Evolutionary conservation across 345 rosid genomes (phyloP).

Genomic region (Salix udensis): DNA sequence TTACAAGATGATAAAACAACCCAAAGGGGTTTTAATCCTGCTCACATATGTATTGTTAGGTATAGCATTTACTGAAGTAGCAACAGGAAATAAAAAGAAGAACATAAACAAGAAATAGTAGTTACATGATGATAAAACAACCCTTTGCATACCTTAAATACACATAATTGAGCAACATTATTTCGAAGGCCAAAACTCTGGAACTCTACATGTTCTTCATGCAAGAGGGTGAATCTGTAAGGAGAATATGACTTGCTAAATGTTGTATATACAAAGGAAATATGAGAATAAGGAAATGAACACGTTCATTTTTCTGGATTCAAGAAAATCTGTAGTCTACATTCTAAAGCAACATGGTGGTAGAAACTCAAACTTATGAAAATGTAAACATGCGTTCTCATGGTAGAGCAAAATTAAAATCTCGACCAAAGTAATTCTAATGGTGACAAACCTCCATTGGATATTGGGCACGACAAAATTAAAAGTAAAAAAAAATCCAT

Average conservation of each 20-base stretch:
- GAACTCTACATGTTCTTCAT: constrained; percentile 79
- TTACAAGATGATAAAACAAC: too few relatives aligned
- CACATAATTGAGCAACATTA: constrained; percentile 93
- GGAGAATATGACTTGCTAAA: constrained; percentile 31
- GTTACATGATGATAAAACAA: neutral
- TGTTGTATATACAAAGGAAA: neutral
- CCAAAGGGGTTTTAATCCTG: too few relatives aligned
- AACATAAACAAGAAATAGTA: neutral
- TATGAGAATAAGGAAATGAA: neutral
- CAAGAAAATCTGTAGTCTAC: neutral
- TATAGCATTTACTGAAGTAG: too few relatives aligned
- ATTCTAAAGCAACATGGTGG: neutral
- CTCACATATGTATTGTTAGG: too few relatives aligned
- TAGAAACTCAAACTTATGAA: neutral
- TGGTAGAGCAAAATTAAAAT: neutral
- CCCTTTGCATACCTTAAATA: constrained; percentile 59
- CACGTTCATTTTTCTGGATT: neutral
- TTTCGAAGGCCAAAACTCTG: constrained; percentile 73
- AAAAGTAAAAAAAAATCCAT: neutral
- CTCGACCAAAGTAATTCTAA: neutral
- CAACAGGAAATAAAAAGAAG: neutral
- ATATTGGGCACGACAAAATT: neutral
- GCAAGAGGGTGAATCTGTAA: constrained; percentile 72
- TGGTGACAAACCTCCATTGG: neutral
- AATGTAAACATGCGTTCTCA: neutral